A percentile compares a stretch with the other conserved stretches of the same genome.
phyloP scores from a whole-genome alignment of 2,329 filamentous ascomycete species.

The Chaetomium globosum region DNA sequence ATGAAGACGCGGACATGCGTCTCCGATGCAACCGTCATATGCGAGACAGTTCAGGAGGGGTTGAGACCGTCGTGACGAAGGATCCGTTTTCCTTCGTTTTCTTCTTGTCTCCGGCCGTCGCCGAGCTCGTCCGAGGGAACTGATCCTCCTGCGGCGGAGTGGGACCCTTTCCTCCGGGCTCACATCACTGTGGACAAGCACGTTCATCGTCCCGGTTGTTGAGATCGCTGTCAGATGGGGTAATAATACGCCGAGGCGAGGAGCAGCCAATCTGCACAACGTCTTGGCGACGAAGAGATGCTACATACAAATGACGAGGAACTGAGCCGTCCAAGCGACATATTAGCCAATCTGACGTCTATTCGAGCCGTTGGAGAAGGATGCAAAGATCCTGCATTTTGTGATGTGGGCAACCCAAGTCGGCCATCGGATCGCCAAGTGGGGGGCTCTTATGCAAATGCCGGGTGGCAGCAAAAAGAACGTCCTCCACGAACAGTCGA shows the following conservation, averaged over 20 bases:
- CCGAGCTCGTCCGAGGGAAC: no score
- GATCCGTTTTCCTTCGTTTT: background rate
- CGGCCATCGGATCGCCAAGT: background rate
- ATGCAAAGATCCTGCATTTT: background rate
- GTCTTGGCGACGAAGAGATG: constrained; percentile 8
- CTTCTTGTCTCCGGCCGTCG: background rate
- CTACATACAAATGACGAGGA: background rate
- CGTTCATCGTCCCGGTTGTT: background rate
- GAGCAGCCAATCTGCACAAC: background rate
- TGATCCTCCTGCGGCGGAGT: background rate
- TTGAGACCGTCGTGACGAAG: background rate
- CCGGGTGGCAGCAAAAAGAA: background rate
- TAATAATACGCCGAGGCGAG: background rate
- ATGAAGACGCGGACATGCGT: constrained; percentile 1
- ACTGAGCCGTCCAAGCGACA: background rate
- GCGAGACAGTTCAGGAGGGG: background rate
- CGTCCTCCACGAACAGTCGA: background rate
- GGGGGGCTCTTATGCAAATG: background rate
- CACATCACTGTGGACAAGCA: background rate
- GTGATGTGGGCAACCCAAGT: background rate
- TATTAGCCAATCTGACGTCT: background rate
- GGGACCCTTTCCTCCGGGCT: background rate
- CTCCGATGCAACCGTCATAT: constrained; percentile 11
- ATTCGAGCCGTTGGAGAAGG: background rate
- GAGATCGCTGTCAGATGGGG: constrained; percentile 9